Conservation (phyloP, 306 rosid species). For the Dryas octopetala region DNA sequence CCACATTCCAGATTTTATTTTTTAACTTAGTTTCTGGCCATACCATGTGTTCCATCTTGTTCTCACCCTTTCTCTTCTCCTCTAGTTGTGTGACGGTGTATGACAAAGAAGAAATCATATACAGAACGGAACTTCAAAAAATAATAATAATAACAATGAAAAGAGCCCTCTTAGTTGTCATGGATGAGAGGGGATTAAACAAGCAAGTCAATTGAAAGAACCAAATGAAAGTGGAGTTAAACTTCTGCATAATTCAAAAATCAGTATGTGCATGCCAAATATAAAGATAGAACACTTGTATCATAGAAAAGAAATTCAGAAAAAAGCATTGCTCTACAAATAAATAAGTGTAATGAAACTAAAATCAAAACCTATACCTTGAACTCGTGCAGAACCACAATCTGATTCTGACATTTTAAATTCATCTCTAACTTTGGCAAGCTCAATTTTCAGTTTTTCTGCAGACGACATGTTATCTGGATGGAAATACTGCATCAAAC, state of each 20-base stretch:
- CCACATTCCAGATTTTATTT: background rate
- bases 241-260: background rate
- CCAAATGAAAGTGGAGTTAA: background rate
- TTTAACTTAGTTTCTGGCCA: background rate
- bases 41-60: background rate
- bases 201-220: background rate
- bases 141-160: background rate
- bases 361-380: conserved; percentile 51
- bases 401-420: conserved; percentile 94
- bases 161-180: background rate
- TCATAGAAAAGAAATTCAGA: background rate
- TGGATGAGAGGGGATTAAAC: background rate
- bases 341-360: background rate
- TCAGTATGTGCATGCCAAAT: background rate
- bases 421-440: conserved; percentile 73
- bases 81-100: background rate
- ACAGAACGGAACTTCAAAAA: background rate
- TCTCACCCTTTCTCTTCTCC: background rate
- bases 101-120: background rate
- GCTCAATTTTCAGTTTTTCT: conserved; percentile 80
- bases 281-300: background rate
- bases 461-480: conserved; percentile 88
- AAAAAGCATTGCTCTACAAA: background rate
- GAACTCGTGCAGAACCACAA: conserved; percentile 92
- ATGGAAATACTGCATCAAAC: conserved; percentile 74